Conservation (phyloP, 345 rosid genomes). For the Murraya paniculata region DNA sequence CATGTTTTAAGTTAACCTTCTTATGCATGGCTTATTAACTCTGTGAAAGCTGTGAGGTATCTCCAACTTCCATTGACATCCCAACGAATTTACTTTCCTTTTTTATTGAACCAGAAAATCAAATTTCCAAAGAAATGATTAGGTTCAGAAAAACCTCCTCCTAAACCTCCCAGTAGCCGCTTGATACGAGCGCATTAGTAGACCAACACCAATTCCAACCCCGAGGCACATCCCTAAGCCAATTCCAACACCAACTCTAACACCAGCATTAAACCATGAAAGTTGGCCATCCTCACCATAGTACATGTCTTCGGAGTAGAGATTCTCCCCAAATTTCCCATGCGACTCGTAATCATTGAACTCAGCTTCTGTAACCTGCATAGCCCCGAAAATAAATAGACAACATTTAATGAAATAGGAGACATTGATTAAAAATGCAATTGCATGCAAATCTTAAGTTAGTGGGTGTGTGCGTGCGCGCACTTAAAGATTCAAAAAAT, state of each 20-base stretch:
- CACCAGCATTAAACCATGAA: slow-evolving; percentile 92
- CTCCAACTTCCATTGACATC: neutral
- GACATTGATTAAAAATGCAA: neutral
- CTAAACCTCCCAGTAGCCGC: slow-evolving; percentile 88
- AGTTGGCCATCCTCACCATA: slow-evolving; percentile 84
- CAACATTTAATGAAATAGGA: neutral
- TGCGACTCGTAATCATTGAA: slow-evolving; percentile 53
- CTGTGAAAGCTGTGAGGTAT: neutral
- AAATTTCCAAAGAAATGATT: neutral
- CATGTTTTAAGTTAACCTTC: neutral
- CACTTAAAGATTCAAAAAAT: neutral
- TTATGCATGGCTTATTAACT: too few species aligned
- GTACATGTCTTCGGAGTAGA: slow-evolving; percentile 62
- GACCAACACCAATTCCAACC: slow-evolving; percentile 86
- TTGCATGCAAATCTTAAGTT: neutral
- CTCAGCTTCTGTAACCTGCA: slow-evolving; percentile 54
- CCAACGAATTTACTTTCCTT: neutral
- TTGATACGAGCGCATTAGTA: slow-evolving; percentile 94
- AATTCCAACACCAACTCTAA: slow-evolving; percentile 94
- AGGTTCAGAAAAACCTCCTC: slow-evolving; percentile 68
- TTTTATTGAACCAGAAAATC: neutral
- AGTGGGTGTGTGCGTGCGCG: too few species aligned
- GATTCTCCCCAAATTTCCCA: slow-evolving; percentile 44
- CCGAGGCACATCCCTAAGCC: slow-evolving; percentile 96
- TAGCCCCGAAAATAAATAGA: slow-evolving; percentile 1